phyloP scores from a whole-genome alignment of 1,139 yeast genomes.

The Lodderomyces beijingensis region DNA sequence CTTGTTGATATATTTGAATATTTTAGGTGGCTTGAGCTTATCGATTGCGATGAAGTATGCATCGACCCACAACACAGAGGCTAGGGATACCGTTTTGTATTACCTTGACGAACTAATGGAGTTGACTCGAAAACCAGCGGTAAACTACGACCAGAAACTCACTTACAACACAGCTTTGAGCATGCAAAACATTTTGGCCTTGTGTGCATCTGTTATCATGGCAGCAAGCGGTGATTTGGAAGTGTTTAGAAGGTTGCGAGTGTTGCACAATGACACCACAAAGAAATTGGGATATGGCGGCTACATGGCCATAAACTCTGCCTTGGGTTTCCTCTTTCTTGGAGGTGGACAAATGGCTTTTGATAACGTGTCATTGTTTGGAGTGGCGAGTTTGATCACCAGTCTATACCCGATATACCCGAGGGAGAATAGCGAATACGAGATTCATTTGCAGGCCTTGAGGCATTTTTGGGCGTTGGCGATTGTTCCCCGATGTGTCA shows the following conservation, averaged over 20 bases:
- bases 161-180: conserved; percentile 55
- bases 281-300: conserved; percentile 57
- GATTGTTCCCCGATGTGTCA: conserved; percentile 74
- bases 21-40: conserved; percentile 71
- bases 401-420: conserved; percentile 77
- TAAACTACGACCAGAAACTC: conserved; percentile 57
- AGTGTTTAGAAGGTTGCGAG: conserved; percentile 67
- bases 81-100: conserved; percentile 55
- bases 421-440: conserved; percentile 36
- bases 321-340: conserved; percentile 80
- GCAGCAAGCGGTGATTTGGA: conserved; percentile 91
- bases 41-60: conserved; percentile 77
- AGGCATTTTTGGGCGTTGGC: conserved; percentile 91
- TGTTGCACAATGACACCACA: conserved; percentile 56
- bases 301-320: conserved; percentile 75
- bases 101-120: conserved; percentile 60
- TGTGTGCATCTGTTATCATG: conserved; percentile 72
- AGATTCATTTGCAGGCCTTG: conserved; percentile 76
- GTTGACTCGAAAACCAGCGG: conserved; percentile 45
- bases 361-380: conserved; percentile 55
- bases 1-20: conserved; percentile 58
- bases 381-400: conserved; percentile 68
- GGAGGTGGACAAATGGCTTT: conserved; percentile 94
- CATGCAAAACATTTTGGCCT: conserved; percentile 55
- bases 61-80: conserved; percentile 56